Evolutionary conservation across 768 basidiomycete genomes (phyloP), one percentile per base, ranked within the genome.

Genomic region (Hortiboletus flavorubellus): DNA sequence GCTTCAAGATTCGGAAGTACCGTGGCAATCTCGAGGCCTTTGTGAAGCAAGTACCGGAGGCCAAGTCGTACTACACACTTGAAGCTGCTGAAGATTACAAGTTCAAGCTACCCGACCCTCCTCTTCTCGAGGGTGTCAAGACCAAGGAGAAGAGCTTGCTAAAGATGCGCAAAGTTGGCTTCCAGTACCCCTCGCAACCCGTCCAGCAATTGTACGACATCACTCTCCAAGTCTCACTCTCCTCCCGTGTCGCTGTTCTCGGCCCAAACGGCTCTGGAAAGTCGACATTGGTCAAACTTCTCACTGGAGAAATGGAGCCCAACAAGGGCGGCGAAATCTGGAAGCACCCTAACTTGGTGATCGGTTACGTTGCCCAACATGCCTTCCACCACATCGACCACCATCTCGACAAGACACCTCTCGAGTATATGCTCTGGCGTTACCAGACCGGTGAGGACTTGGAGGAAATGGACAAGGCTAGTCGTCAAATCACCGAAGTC

Each of bases 271-370:
- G 97, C 75, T 98, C 97, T 68, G 94, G 95, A 64, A 98, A 98
- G 79, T 93, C 91, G 37, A 98, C 95, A 29, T 85, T 97, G 70
- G 94, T 98, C 80, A 97, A 93, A 78, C 82, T 98, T 53, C 86
- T 98, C 70, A 96, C 92, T 59, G 95, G 94, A 62, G 95, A 98
- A 73, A 89, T 91, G 82, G 95, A 98, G 75, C 81, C 90, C 60
- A 97, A 97, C 85, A 89, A 86, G 78, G 91, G 91, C 59, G 95
- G 95, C 81, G 92, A 94, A 76, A 87, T 89, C 76, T 98, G 95
- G 95, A 98, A 95, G 80, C 95, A 98, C 79, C 95, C 95, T 59
- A 98, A 98, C 83, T 82, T 98, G 84, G 95, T 98, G 77, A 96
- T 98, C 60, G 95, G 95, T 69, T 98, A 98, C 78, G 95, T 98